Conservation (phyloP, 2,329 filamentous ascomycete species). For the Ploettnerulaceae sp. region DNA sequence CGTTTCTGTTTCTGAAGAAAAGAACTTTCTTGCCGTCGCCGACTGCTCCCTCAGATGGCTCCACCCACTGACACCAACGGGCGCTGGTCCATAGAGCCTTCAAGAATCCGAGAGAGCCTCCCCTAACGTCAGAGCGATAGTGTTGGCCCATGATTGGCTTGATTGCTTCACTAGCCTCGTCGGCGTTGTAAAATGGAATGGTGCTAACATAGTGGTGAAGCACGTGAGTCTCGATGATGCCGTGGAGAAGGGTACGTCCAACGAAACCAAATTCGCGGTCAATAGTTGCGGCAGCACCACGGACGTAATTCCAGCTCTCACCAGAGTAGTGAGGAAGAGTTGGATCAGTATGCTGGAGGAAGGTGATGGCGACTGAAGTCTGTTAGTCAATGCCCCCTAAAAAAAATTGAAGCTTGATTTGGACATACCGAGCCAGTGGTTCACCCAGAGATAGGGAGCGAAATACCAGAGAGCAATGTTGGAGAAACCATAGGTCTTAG, state of each 20-base stretch:
- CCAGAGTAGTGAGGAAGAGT: conserved; percentile 87
- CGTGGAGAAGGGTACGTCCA: conserved; percentile 84
- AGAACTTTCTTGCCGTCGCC: conserved; percentile 84
- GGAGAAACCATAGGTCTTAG: conserved; percentile 72
- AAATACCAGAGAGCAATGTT: conserved; percentile 96
- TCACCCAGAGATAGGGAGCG: conserved; percentile 92
- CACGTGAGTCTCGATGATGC: conserved; percentile 96
- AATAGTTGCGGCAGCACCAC: conserved; percentile 90
- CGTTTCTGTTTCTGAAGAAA: conserved; percentile 95
- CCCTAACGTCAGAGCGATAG: conserved; percentile 79
- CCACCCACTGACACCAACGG: conserved; percentile 94
- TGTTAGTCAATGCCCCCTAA: conserved; percentile 26
- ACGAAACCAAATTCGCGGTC: conserved; percentile 97
- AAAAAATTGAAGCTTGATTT: background rate
- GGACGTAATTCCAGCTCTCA: conserved; percentile 85
- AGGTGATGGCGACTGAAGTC: conserved; percentile 82
- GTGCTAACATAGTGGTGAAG: conserved; percentile 95
- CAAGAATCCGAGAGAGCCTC: conserved; percentile 77
- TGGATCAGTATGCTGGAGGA: conserved; percentile 94
- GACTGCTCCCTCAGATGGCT: conserved; percentile 76
- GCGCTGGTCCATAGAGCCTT: conserved; percentile 74
- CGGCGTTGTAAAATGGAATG: conserved; percentile 95
- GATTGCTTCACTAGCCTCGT: conserved; percentile 91
- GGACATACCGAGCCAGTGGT: conserved; percentile 93
- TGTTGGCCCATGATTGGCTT: conserved; percentile 91